Evolutionary conservation across 1,284 basidiomycete genomes (phyloP).

Genomic region (Earliella scabrosa): DNA sequence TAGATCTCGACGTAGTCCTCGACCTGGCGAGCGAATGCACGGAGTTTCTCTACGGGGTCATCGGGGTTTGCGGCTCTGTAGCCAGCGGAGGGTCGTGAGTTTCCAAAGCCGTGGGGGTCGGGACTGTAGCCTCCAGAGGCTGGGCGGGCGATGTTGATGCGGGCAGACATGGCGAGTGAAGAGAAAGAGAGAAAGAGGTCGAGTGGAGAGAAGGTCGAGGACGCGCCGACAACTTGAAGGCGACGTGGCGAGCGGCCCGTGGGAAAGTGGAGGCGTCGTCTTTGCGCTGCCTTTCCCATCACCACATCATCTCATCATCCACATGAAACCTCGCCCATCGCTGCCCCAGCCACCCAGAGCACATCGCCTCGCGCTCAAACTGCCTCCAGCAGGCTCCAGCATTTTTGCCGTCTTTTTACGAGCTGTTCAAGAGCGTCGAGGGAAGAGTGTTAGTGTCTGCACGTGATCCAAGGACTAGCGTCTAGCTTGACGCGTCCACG

Average conservation of each 20-base stretch:
- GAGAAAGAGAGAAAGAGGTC: constrained; percentile 21
- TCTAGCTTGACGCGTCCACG: constrained; percentile 17
- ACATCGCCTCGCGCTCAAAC: constrained; percentile 5
- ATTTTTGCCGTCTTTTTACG: neutral
- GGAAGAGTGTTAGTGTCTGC: no score
- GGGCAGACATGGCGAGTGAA: constrained; percentile 68
- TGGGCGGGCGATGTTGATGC: constrained; percentile 82
- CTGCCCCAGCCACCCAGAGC: constrained; percentile 4
- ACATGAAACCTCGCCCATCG: constrained; percentile 11
- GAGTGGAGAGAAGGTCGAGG: constrained; percentile 21
- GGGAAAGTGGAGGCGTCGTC: constrained; percentile 26
- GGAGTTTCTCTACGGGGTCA: constrained; percentile 84
- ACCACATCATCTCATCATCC: constrained; percentile 24
- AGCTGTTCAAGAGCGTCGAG: neutral
- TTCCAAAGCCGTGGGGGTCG: constrained; percentile 77
- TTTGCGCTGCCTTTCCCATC: constrained; percentile 20
- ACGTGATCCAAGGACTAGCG: constrained; percentile 14
- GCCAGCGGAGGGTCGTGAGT: constrained; percentile 66
- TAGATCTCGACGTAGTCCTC: constrained; percentile 95
- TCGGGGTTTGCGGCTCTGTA: constrained; percentile 81
- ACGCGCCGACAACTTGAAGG: constrained; percentile 21
- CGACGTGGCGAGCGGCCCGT: constrained; percentile 38
- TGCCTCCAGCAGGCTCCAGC: neutral
- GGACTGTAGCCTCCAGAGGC: constrained; percentile 53
- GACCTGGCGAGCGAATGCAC: constrained; percentile 76